Base-by-base conservation (phyloP, 169 alveolate species). In the Plasmodium adleri region DNA sequence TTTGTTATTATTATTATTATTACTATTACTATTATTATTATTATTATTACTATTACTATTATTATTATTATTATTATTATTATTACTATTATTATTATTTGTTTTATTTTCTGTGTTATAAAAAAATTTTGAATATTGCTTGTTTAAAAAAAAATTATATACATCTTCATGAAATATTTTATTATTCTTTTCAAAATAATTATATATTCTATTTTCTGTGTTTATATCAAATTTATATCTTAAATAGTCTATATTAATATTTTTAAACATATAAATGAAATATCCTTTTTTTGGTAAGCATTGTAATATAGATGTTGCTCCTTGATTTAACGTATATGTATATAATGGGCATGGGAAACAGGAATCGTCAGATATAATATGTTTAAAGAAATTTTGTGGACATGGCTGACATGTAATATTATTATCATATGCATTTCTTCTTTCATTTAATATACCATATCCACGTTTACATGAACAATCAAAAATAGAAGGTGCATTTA, bases 271-370 rank as follows among this genome's bases (percentile, higher is more conserved):
- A 43, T 43, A 72, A 47, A 86, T 60, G 74, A 88, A 94, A 52
- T 89, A 90, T 6, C 96, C 95, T 20, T 94, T 93, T 24, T 56
- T 75, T 12, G 96, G 96, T 15, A 94, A 72, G 59, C 96, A 94
- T 32, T 83, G 88, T 3, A 39, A 43, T 73, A 94, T 90, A 15
- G 95, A 92, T 12, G 85, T 60, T 7, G 95, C 52, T 50, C 95
- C 95, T 20, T 63, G 72, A 45, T 74, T 49, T 26, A 59, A 54
- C 7, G 95, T 94, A 71, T 89, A 92, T 15, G 95, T 94, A 50
- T 87, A 56, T 54, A 24, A 43, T 12, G 96, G 96, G 70, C 96
- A 94, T 15, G 86, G 93, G 17, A 94, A 67, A 76, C 96, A 94
- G 7, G 32, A 75, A 45, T 59, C 76, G n/a, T 85, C 88, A 22